phyloP scores from a whole-genome alignment of 2,329 filamentous ascomycete species.

The Scleromitrula shiraiana region DNA sequence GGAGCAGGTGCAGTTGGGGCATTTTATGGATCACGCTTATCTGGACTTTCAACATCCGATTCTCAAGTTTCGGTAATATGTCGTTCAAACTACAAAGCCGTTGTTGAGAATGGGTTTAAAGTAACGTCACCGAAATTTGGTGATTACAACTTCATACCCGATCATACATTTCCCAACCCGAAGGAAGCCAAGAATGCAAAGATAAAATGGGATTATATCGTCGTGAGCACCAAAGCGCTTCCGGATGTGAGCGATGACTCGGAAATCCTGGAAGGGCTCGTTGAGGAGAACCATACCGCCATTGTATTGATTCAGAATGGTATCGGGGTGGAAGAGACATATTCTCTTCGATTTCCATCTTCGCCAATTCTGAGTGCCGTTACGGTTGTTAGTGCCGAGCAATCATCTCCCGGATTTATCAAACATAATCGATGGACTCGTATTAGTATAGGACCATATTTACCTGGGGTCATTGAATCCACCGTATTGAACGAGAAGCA shows the following conservation, averaged over 20 bases:
- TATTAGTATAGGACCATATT: slow-evolving; percentile 61
- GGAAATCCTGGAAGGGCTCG: slow-evolving; percentile 21
- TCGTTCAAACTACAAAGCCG: slow-evolving; percentile 62
- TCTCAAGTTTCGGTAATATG: slow-evolving; percentile 62
- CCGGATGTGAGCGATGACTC: slow-evolving; percentile 28
- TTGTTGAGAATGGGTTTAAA: slow-evolving; percentile 52
- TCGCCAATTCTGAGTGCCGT: slow-evolving; percentile 59
- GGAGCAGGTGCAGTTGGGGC: slow-evolving; percentile 64
- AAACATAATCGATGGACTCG: slow-evolving; percentile 68
- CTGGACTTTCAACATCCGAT: slow-evolving; percentile 43
- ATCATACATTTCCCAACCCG: slow-evolving; percentile 55
- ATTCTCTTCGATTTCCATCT: slow-evolving; percentile 51
- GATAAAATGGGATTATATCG: slow-evolving; percentile 35
- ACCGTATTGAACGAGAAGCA: slow-evolving; percentile 1
- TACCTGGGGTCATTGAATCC: slow-evolving; percentile 36
- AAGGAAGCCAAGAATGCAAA: slow-evolving; percentile 29
- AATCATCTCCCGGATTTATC: slow-evolving; percentile 53
- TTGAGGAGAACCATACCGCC: slow-evolving; percentile 20
- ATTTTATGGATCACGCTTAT: slow-evolving; percentile 63
- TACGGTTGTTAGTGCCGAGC: slow-evolving; percentile 61
- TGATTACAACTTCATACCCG: slow-evolving; percentile 54
- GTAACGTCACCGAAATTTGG: slow-evolving; percentile 61
- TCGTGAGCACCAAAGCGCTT: slow-evolving; percentile 28
- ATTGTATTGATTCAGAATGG: slow-evolving; percentile 29
- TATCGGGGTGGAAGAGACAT: slow-evolving; percentile 41